Base-by-base conservation (phyloP, 306 rosid genomes). In the Mimosa bimucronata region DNA sequence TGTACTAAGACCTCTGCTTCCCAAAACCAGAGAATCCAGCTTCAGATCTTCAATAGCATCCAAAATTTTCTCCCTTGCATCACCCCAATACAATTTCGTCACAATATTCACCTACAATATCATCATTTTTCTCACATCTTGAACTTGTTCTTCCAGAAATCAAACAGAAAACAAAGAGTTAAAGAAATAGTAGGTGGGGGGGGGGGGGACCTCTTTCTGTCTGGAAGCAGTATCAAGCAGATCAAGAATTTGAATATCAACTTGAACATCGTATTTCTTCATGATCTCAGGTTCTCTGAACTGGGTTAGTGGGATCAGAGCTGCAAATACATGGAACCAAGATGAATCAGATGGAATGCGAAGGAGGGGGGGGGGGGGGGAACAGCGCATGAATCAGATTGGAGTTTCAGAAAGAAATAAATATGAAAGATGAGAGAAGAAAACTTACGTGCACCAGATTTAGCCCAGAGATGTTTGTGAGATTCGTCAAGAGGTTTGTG, bases 231-330 rank as follows among this genome's bases (percentile, higher is more conserved):
- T 95, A 85, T 95, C 98, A 19, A 95, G 94, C 50, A 67, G 5
- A 75, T 95, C 97, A 76, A 95, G 98, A 77, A 89, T 90, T 77
- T 92, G 94, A 16, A 88, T 69, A 85, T 95, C 98, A 75, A 82
- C 80, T 30, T 64, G 65, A n/a, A 92, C 83, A 64, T 61, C 84
- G 40, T 92, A 95, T 40, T 87, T 83, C 12, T 82, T 90, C 97
- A 90, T 76, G n/a, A 88, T 23, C 73, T 92, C 92, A 0, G 92
- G 94, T 82, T 90, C 86, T 85, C 95, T 86, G 53, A 90, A 95
- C 88, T 92, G 94, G 1, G 69, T 3, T 84, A 95, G 67, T 1
- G 98, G 98, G 81, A 95, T 91, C 25, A 95, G 87, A 77, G 98
- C 98, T 95, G 44, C 66, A 52, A 52, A 45, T 55, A 53, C 9